phyloP scores from a whole-genome alignment of 2,329 filamentous ascomycete genomes.

The Coniochaeta sp. region DNA sequence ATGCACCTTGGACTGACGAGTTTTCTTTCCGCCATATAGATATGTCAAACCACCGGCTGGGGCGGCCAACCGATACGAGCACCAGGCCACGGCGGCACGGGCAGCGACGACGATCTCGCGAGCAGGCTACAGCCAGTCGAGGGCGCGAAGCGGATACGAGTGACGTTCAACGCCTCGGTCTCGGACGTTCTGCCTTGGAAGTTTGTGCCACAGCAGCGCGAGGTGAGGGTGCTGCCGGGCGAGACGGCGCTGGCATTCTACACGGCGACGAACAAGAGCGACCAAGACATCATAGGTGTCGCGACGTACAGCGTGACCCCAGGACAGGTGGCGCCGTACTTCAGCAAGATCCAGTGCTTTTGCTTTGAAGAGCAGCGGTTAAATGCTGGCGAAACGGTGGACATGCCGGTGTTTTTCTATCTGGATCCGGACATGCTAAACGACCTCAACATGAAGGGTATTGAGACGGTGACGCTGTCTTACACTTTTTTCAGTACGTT shows the following conservation, averaged over 20 bases:
- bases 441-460: slow-evolving; percentile 85
- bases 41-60: slow-evolving; percentile 84
- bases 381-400: slow-evolving; percentile 91
- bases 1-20: not conserved
- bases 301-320: slow-evolving; percentile 97
- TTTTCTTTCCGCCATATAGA: slow-evolving; percentile 34
- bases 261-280: slow-evolving; percentile 86
- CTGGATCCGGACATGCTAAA: slow-evolving; percentile 92
- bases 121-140: slow-evolving; percentile 74
- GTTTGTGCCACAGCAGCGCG: slow-evolving; percentile 91
- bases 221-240: slow-evolving; percentile 89
- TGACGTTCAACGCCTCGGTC: slow-evolving; percentile 93
- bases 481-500: slow-evolving; percentile 97
- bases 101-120: slow-evolving; percentile 57
- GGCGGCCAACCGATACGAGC: slow-evolving; percentile 87
- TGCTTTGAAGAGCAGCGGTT: slow-evolving; percentile 96
- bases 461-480: slow-evolving; percentile 90
- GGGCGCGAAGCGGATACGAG: slow-evolving; percentile 75
- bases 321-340: slow-evolving; percentile 91
- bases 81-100: slow-evolving; percentile 49
- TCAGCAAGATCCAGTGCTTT: slow-evolving; percentile 99
- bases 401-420: slow-evolving; percentile 99
- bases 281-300: slow-evolving; percentile 93
- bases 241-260: slow-evolving; percentile 98
- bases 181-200: slow-evolving; percentile 97